Evolutionary conservation across 2,329 filamentous ascomycete genomes (phyloP), one percentile per base, ranked within the genome.

Genomic region (Diplodia sapinea): DNA sequence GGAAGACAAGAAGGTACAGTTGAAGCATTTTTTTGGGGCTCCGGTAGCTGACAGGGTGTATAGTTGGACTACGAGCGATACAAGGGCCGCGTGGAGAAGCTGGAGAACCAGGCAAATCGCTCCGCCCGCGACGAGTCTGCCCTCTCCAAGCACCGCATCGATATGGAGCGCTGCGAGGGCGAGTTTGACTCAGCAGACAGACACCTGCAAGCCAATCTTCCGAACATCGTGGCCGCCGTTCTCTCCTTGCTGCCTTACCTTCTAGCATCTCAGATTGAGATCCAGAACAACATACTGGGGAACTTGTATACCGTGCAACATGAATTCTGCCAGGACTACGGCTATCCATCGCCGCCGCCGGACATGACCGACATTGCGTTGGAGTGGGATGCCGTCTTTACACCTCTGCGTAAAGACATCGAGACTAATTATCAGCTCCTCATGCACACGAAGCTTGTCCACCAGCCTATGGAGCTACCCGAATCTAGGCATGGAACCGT

Each of bases 31-130:
- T 36, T 13, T 26, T 50, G 71, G 75, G 36, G 9, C 13, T 47
- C 69, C n/a, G 57, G 29, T 33, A 11, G 12, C 65, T 52, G 64
- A 66, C 55, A 29, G 13, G 5, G 33, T 57, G 40, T 72, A 4
- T 7, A 89, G 85, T 77, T 94, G 68, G 93, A 96, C 76, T 95
- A 89, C 74, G 93, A 96, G 79, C 87, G 91, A 72, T 89, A 89
- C 71, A 88, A 92, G 77, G 87, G 89, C 72, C 88, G 89, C 70
- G 88, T 89, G 43, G 89, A 91, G 74, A 88, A 87, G 72, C 84
- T 89, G 50, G 83, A 88, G 71, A 89, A 89, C 76, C 95, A 95
- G 78, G 81, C 86, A 26, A 89, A 86, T 47, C 87, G 88, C 67
- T 88, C 87, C 3, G 86, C 91, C 68, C 89, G 91, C 73, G 93